These are phyloP conservation scores for Trypanosoma boissoni DNA, from an alignment of 208 protist species.

Conservation along the genomic window DNA sequence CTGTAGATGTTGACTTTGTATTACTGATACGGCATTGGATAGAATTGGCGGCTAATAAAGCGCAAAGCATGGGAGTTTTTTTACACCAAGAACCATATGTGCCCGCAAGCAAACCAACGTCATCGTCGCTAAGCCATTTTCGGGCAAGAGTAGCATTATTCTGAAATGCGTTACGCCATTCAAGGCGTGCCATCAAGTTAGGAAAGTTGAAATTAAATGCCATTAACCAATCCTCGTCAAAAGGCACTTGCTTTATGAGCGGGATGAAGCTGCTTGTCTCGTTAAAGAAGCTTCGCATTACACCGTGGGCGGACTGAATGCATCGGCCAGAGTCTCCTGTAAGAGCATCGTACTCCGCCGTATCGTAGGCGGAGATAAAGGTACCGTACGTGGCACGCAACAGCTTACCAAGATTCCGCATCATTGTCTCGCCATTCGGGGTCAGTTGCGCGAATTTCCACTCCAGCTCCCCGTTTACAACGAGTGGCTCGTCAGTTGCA, in stretches of 20 bases:
- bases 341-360: conserved; percentile 5
- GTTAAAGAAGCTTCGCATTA: conserved; percentile 19
- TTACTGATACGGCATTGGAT: conserved; percentile 27
- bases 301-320: conserved; percentile 23
- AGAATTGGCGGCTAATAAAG: conserved; percentile 21
- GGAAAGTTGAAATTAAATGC: conserved; percentile 28
- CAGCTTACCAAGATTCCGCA: conserved; percentile 19
- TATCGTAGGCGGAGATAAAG: conserved; percentile 8
- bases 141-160: conserved; percentile 26
- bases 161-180: conserved; percentile 17
- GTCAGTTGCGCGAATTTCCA: conserved; percentile 25
- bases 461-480: conserved; percentile 11
- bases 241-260: conserved; percentile 13
- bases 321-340: conserved; percentile 16
- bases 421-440: conserved; percentile 26
- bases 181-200: conserved; percentile 12
- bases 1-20: neutral
- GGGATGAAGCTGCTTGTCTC: conserved; percentile 8
- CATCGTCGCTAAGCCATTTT: conserved; percentile 1
- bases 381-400: conserved; percentile 11
- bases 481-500: conserved; percentile 14
- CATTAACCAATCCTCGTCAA: conserved; percentile 22
- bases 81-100: conserved; percentile 24
- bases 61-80: conserved; percentile 24
- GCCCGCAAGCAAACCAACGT: conserved; percentile 15